These are phyloP conservation scores for Aspergillus felis DNA, from an alignment of 2,329 filamentous ascomycete genomes.

Conservation along the genomic window DNA sequence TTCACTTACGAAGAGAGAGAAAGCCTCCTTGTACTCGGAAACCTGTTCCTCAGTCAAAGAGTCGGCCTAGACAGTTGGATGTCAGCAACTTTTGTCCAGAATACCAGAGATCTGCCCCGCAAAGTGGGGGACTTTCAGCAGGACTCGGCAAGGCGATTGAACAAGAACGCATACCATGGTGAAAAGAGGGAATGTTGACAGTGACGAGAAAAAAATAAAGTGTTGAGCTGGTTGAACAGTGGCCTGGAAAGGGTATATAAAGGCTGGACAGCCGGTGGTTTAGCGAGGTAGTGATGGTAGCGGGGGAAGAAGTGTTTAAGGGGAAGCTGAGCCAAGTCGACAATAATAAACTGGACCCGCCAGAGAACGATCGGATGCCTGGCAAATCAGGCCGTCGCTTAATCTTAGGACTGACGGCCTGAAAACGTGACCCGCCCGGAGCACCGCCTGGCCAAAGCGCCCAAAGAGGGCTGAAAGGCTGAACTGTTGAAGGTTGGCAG, in stretches of 20 bases:
- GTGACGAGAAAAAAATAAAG: constrained; percentile 13
- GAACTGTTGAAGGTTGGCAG: background rate
- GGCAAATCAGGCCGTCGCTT: constrained; percentile 17
- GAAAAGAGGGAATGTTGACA: constrained; percentile 12
- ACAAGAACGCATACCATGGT: constrained; percentile 28
- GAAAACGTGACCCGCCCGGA: constrained; percentile 17
- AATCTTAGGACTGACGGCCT: constrained; percentile 2
- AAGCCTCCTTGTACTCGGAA: constrained; percentile 99
- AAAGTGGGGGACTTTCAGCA: constrained; percentile 28
- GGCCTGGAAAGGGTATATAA: background rate
- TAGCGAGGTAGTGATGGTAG: constrained; percentile 15
- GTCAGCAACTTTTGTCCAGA: constrained; percentile 23
- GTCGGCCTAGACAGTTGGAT: constrained; percentile 66
- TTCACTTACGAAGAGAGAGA: constrained; percentile 94
- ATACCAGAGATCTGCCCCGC: constrained; percentile 28
- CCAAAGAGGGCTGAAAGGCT: background rate
- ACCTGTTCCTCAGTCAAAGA: constrained; percentile 99
- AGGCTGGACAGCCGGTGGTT: constrained; percentile 10
- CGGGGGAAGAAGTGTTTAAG: constrained; percentile 17
- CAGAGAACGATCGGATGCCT: constrained; percentile 13
- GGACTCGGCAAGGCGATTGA: constrained; percentile 3
- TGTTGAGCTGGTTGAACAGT: constrained; percentile 3
- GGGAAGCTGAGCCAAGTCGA: constrained; percentile 15
- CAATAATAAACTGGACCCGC: constrained; percentile 13
- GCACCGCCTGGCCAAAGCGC: background rate